These are phyloP conservation scores for Talaromyces proteolyticus DNA, from an alignment of 495 filamentous ascomycete species.

Conservation along the genomic window DNA sequence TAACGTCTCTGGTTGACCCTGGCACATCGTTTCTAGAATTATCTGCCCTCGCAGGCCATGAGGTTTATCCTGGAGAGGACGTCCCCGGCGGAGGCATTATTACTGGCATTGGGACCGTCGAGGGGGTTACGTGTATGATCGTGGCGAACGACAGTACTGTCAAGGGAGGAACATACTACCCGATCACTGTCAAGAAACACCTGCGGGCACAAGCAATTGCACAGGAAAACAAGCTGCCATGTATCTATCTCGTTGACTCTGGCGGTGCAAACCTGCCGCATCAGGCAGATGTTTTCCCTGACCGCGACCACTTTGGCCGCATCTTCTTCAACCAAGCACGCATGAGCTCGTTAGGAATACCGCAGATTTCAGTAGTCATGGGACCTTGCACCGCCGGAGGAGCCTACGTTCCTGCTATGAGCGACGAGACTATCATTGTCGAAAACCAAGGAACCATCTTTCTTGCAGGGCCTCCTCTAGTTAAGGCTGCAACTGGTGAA, in stretches of 20 bases:
- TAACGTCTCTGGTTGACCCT: slow-evolving; percentile 82
- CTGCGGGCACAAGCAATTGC: slow-evolving; percentile 88
- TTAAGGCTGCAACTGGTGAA: slow-evolving; percentile 96
- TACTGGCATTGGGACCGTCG: slow-evolving; percentile 84
- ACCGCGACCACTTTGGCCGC: slow-evolving; percentile 90
- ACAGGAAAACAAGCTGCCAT: slow-evolving; percentile 78
- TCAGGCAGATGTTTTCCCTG: slow-evolving; percentile 95
- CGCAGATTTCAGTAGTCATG: slow-evolving; percentile 95
- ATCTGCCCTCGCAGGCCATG: slow-evolving; percentile 79
- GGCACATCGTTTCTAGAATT: slow-evolving; percentile 90
- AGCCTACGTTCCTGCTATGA: slow-evolving; percentile 96
- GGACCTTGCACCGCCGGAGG: slow-evolving; percentile 95
- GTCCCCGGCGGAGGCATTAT: slow-evolving; percentile 86
- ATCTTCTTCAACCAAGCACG: slow-evolving; percentile 99
- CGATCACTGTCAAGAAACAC: slow-evolving; percentile 97
- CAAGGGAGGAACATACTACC: slow-evolving; percentile 98
- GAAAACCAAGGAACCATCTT: slow-evolving; percentile 94
- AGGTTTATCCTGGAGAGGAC: slow-evolving; percentile 81
- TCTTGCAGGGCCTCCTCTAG: slow-evolving; percentile 88
- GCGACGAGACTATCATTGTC: slow-evolving; percentile 95
- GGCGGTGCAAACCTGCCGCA: slow-evolving; percentile 95
- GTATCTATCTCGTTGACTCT: slow-evolving; percentile 95
- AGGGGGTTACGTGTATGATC: slow-evolving; percentile 88
- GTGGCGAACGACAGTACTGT: slow-evolving; percentile 97
- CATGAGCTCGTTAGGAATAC: slow-evolving; percentile 74